phyloP scores from a whole-genome alignment of 1,139 yeast species.

The Geotrichum fermentans region DNA sequence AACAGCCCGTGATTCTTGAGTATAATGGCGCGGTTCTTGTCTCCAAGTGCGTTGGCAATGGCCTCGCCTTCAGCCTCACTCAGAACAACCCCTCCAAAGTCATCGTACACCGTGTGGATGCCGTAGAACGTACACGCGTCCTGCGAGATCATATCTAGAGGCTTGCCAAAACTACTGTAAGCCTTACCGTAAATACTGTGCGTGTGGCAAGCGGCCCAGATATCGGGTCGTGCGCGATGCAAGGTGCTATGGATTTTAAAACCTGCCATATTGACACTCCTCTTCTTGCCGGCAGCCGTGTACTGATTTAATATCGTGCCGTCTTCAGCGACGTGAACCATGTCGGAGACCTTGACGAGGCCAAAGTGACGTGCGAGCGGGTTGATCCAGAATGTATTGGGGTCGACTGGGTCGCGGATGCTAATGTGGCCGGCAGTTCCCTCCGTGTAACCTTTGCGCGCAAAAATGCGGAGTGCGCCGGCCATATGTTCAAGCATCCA shows the following conservation, averaged over 20 bases:
- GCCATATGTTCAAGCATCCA: slow-evolving; percentile 75
- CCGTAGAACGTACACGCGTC: slow-evolving; percentile 68
- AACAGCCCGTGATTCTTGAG: slow-evolving; percentile 74
- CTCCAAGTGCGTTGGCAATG: slow-evolving; percentile 63
- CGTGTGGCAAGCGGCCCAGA: slow-evolving; percentile 76
- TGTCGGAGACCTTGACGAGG: slow-evolving; percentile 63
- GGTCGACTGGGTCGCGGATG: slow-evolving; percentile 70
- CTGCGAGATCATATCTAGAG: slow-evolving; percentile 74
- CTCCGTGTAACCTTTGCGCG: slow-evolving; percentile 66
- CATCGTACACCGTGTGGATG: slow-evolving; percentile 57
- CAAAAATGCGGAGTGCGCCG: slow-evolving; percentile 72
- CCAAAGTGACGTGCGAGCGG: slow-evolving; percentile 71
- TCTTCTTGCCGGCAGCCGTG: neutral
- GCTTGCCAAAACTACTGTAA: slow-evolving; percentile 64
- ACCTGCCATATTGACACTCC: slow-evolving; percentile 69
- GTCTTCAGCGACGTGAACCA: slow-evolving; percentile 69
- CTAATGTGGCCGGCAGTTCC: slow-evolving; percentile 82
- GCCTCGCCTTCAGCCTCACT: slow-evolving; percentile 63
- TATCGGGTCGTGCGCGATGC: slow-evolving; percentile 73
- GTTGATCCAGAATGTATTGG: slow-evolving; percentile 72
- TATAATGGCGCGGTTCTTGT: slow-evolving; percentile 55
- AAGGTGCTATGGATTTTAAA: slow-evolving; percentile 76
- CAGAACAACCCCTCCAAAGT: slow-evolving; percentile 76
- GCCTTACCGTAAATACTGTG: slow-evolving; percentile 74
- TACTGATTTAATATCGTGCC: slow-evolving; percentile 50